These are phyloP conservation scores for Zygoascus hellenicus DNA, from an alignment of 1,139 yeast species.

Conservation along the genomic window DNA sequence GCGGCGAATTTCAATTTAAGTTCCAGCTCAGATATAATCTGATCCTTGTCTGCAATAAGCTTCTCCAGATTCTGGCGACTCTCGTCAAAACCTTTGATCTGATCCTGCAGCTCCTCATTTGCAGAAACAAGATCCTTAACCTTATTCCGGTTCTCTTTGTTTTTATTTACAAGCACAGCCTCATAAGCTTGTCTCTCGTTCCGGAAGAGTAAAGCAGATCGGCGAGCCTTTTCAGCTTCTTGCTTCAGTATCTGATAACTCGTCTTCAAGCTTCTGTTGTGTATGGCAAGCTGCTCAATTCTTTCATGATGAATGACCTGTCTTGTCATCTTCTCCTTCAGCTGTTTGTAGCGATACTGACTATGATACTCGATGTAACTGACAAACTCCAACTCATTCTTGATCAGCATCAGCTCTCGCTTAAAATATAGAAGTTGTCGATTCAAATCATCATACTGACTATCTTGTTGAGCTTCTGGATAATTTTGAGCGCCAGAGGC, in stretches of 20 bases:
- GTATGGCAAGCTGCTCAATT: constrained; percentile 28
- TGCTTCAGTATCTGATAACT: constrained; percentile 27
- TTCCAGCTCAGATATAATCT: constrained; percentile 22
- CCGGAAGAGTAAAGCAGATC: constrained; percentile 26
- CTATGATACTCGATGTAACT: constrained; percentile 50
- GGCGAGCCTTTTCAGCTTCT: constrained; percentile 28
- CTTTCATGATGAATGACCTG: constrained; percentile 29
- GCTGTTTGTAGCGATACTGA: constrained; percentile 41
- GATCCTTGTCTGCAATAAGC: constrained; percentile 17
- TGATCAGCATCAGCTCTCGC: constrained; percentile 51
- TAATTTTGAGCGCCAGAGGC: background rate
- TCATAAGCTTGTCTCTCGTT: constrained; percentile 35
- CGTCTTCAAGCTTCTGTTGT: constrained; percentile 28
- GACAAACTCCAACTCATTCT: constrained; percentile 60
- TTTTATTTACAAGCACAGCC: constrained; percentile 30
- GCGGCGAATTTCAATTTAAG: constrained; percentile 20
- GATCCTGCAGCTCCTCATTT: constrained; percentile 21
- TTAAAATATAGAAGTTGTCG: constrained; percentile 42
- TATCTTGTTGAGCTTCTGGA: constrained; percentile 4
- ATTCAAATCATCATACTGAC: constrained; percentile 10
- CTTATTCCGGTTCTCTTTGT: constrained; percentile 30
- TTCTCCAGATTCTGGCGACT: constrained; percentile 2
- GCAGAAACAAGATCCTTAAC: constrained; percentile 27
- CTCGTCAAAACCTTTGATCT: constrained; percentile 15
- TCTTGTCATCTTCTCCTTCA: constrained; percentile 36